A percentile compares a stretch with the other conserved stretches of the same genome.
Evolutionary conservation across 768 basidiomycete species (phyloP).

Genomic region (Mrakia frigida): DNA sequence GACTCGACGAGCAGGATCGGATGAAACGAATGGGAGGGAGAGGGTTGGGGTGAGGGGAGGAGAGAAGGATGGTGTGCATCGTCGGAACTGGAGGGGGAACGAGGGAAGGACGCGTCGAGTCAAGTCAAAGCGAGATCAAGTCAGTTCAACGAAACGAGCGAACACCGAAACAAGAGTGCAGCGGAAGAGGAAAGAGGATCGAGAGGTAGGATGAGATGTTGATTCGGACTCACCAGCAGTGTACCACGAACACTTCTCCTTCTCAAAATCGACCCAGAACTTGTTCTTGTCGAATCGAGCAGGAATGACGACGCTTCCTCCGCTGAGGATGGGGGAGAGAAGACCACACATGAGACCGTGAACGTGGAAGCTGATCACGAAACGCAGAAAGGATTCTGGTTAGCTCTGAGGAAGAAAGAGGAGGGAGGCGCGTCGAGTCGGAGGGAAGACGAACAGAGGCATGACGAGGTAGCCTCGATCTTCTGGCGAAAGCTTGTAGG

Average conservation of each 20-base stretch:
- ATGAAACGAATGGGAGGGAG: constrained; percentile 45
- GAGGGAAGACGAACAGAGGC: constrained; percentile 43
- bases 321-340: constrained; percentile 56
- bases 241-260: constrained; percentile 51
- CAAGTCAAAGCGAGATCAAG: not conserved
- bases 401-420: not conserved
- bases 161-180: too few relatives aligned
- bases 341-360: constrained; percentile 60
- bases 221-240: constrained; percentile 35
- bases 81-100: constrained; percentile 41
- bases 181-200: too few relatives aligned
- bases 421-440: not conserved
- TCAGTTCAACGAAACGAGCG: too few relatives aligned
- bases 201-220: not conserved
- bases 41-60: constrained; percentile 40
- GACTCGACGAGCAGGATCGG: constrained; percentile 50
- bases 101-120: too few relatives aligned
- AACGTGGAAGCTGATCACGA: constrained; percentile 51
- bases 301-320: constrained; percentile 56
- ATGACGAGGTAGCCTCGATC: constrained; percentile 48
- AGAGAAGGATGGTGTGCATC: constrained; percentile 45
- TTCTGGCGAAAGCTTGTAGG: constrained; percentile 41
- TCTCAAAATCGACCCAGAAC: constrained; percentile 52
- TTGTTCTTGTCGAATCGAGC: constrained; percentile 53
- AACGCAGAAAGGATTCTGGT: not conserved